A percentile compares a stretch with the other conserved stretches of the same genome.
phyloP scores from a whole-genome alignment of 2,329 filamentous ascomycete genomes.

The Aspergillus terreus region DNA sequence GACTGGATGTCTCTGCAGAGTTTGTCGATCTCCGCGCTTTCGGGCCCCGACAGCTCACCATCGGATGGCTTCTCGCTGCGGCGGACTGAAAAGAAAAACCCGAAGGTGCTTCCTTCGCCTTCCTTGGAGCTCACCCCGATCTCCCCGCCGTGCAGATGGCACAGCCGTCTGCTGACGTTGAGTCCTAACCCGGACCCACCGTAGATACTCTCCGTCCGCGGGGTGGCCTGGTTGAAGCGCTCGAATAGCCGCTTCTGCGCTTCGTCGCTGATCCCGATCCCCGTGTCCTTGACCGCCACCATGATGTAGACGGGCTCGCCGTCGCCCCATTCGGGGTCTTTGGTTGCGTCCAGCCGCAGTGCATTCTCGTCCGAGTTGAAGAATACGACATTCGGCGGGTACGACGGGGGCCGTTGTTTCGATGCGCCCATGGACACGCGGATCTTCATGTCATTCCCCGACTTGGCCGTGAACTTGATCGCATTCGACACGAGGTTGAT shows the following conservation, averaged over 20 bases:
- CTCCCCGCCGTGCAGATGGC: slow-evolving; percentile 74
- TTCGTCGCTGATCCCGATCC: slow-evolving; percentile 65
- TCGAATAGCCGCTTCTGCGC: slow-evolving; percentile 74
- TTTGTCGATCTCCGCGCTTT: slow-evolving; percentile 10
- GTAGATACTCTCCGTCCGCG: slow-evolving; percentile 72
- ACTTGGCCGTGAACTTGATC: slow-evolving; percentile 70
- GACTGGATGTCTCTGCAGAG: slow-evolving; percentile 15
- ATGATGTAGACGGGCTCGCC: slow-evolving; percentile 62
- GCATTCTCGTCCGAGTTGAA: slow-evolving; percentile 20
- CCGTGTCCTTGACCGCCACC: slow-evolving; percentile 74
- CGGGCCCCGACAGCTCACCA: not conserved
- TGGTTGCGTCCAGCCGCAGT: slow-evolving; percentile 27
- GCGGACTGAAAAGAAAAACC: slow-evolving; percentile 54
- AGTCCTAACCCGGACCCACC: slow-evolving; percentile 75
- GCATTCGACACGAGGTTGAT: slow-evolving; percentile 80
- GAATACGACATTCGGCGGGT: slow-evolving; percentile 33
- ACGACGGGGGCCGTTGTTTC: slow-evolving; percentile 41
- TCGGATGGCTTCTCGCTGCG: slow-evolving; percentile 6
- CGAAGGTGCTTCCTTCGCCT: slow-evolving; percentile 55
- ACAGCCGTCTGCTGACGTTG: slow-evolving; percentile 75
- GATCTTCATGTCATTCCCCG: slow-evolving; percentile 37
- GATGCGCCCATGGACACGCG: slow-evolving; percentile 54
- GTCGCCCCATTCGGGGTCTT: slow-evolving; percentile 51
- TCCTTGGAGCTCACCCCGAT: slow-evolving; percentile 65
- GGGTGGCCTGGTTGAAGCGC: slow-evolving; percentile 73